Base-by-base conservation (phyloP, 192 early-diverging fungal genomes). In the Mortierella antarctica region DNA sequence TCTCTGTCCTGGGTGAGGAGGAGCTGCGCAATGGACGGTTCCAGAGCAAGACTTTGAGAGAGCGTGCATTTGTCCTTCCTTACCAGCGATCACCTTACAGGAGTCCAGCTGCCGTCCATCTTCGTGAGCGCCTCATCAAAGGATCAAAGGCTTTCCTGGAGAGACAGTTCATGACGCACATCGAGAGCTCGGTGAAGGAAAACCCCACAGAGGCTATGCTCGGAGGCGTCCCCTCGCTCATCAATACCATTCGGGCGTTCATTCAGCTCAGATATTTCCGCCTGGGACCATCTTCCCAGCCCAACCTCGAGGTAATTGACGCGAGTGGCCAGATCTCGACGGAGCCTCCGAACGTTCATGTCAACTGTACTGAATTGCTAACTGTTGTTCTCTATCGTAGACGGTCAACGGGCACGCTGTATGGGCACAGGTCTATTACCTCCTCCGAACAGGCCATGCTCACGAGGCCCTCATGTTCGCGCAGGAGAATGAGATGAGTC, bases 381-480 rank as follows among this genome's bases (percentile, higher is more conserved):
- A 31, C 3, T 31, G 31, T 3, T 31, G 31, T 45, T 55, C 12
- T 49, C 7, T 54, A 17, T n/a, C n/a, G 39, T 71, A 88, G 82
- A 71, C 84, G 41, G 67, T 85, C 42, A 70, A 91, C 61, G 85
- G 85, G 48, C 72, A 88, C 55, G 90, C 97, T 0, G 86, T 95
- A 44, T 99, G 98, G 97, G 94, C 93, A 0, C 91, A 95, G 69
- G 85, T 98, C 51, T 99, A 86, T 73, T 89, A 88, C 68, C 83
- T 98, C 5, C 87, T 97, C 31, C 91, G 98, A 45, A 88, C 87
- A 55, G 97, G 97, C 0, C 78, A 91, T 65, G 67, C 73, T 12
- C 70, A 91, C 7, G 90, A 94, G 41, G 93, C 95, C 7, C 74
- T 91, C 11, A 75, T 89, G 58, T 96, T 92, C 74, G 89, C 90